Conservation (phyloP, 1,139 yeast species). For the Pneumocystis sp. region DNA sequence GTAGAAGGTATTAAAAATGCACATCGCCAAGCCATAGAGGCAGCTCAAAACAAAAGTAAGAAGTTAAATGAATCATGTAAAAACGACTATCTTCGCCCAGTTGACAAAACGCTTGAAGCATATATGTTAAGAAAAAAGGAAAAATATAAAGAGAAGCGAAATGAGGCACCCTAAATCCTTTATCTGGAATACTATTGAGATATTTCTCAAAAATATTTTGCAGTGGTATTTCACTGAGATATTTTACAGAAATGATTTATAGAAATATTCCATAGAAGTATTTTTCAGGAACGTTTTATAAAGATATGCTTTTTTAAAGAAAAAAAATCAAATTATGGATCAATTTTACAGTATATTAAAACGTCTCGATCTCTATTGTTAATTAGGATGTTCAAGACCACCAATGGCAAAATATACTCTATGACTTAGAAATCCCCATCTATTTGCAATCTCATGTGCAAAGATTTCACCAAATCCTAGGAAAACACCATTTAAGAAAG, state of each 20-base stretch:
- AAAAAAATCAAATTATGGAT: background rate
- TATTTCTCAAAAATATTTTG: no score
- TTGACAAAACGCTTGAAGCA: background rate
- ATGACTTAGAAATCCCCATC: constrained; percentile 67
- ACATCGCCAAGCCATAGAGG: background rate
- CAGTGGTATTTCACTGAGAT: background rate
- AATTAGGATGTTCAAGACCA: background rate
- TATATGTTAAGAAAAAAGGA: background rate
- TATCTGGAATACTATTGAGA: background rate
- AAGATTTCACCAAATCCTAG: constrained; percentile 90
- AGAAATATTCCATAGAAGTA: background rate
- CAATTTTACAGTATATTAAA: background rate
- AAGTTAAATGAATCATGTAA: background rate
- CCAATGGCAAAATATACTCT: constrained; percentile 28
- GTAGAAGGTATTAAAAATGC: background rate
- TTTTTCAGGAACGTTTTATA: background rate
- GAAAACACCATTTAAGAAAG: constrained; percentile 89
- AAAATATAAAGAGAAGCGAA: background rate
- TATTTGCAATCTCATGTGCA: constrained; percentile 84
- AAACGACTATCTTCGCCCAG: background rate
- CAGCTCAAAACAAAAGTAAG: background rate
- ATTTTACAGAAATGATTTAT: background rate
- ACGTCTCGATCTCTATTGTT: background rate
- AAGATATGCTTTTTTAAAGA: background rate
- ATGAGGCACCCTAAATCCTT: background rate